Percentiles rank a stretch among this genome's conserved stretches.
These are phyloP conservation scores for Teunomyces atbi DNA, from an alignment of 805 yeast species.

Conservation along the genomic window DNA sequence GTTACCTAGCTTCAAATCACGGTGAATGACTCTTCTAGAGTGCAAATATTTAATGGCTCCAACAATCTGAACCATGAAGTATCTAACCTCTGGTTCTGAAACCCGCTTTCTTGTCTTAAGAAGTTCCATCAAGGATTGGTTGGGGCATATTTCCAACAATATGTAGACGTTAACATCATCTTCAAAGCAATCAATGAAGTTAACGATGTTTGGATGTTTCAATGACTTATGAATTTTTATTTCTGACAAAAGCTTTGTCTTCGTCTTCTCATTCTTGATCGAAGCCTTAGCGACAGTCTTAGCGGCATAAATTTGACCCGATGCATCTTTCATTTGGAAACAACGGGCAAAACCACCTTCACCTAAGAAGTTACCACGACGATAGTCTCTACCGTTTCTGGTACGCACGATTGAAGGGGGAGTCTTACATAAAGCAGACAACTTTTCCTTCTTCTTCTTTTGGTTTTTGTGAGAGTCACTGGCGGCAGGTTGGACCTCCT, in stretches of 20 bases:
- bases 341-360: constrained; percentile 99
- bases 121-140: constrained; percentile 91
- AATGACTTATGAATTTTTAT: constrained; percentile 91
- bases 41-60: constrained; percentile 96
- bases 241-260: constrained; percentile 82
- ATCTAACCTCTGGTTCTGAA: constrained; percentile 89
- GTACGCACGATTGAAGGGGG: constrained; percentile 94
- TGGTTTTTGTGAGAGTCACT: constrained; percentile 15
- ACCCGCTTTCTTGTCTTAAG: constrained; percentile 79
- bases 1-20: constrained; percentile 95
- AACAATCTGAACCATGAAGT: constrained; percentile 84
- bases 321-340: constrained; percentile 90
- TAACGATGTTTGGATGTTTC: constrained; percentile 86
- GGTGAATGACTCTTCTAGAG: constrained; percentile 85
- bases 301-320: constrained; percentile 88
- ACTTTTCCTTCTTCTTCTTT: constrained; percentile 82
- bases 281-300: constrained; percentile 97
- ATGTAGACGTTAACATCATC: constrained; percentile 94
- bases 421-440: constrained; percentile 88
- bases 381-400: constrained; percentile 82
- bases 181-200: constrained; percentile 94
- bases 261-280: constrained; percentile 85
- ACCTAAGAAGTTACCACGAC: constrained; percentile 86
- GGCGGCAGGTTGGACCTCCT: constrained; percentile 19
- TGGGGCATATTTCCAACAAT: constrained; percentile 89